Evolutionary conservation across 305 asterid genomes (phyloP).

Genomic region (Solanum hybrid): DNA sequence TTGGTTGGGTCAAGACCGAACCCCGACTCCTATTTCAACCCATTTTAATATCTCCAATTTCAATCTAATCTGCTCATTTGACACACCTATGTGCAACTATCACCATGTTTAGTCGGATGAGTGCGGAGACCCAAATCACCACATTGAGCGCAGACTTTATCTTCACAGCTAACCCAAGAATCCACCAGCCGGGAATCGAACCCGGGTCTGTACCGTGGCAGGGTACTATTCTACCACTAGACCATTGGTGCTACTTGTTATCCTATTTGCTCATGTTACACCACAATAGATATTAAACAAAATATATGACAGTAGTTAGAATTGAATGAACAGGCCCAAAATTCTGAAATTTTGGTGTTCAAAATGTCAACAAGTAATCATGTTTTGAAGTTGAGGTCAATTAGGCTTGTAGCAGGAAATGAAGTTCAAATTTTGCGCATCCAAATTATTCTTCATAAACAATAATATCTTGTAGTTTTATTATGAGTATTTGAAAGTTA

Average conservation of each 20-base stretch:
- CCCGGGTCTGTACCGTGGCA: conserved; percentile 82
- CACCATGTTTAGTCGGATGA: neutral
- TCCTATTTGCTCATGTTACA: neutral
- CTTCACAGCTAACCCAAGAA: neutral
- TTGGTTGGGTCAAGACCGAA: neutral
- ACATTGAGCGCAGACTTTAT: neutral
- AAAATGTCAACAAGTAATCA: neutral
- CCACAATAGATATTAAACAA: neutral
- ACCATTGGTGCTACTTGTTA: neutral
- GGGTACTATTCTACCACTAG: conserved; percentile 34
- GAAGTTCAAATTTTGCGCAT: neutral
- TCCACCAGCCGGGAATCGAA: conserved; percentile 76
- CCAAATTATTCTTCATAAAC: neutral
- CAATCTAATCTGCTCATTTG: neutral
- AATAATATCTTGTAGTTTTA: neutral
- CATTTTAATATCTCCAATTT: too few species aligned
- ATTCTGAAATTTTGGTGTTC: neutral
- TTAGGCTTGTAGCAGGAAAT: neutral
- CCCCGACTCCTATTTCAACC: neutral
- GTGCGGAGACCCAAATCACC: neutral
- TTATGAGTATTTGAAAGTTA: neutral
- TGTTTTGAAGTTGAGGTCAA: neutral
- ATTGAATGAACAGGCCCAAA: neutral
- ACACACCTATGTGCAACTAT: neutral
- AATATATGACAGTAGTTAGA: neutral